These are phyloP conservation scores for Stellera chamaejasme DNA, from an alignment of 345 rosid species.

Conservation along the genomic window DNA sequence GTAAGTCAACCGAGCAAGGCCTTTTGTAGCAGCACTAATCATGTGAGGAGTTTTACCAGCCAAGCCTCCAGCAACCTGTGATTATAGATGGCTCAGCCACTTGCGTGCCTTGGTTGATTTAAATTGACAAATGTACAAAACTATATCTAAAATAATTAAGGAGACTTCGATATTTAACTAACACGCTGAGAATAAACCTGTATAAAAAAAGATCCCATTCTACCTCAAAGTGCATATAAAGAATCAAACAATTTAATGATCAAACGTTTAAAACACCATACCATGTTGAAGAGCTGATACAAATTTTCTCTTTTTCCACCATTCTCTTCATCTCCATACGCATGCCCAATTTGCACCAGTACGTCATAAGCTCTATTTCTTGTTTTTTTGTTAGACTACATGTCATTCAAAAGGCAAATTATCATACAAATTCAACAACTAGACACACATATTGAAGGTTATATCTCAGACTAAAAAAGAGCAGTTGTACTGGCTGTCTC, in stretches of 20 bases:
- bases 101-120: no score
- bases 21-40: slow-evolving; percentile 97
- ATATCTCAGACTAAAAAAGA: not conserved
- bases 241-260: no score
- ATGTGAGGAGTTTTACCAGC: slow-evolving; percentile 93
- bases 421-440: slow-evolving; percentile 3
- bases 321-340: slow-evolving; percentile 76
- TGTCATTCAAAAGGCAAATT: slow-evolving; percentile 3
- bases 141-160: no score
- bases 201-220: no score
- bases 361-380: slow-evolving; percentile 93
- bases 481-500: not conserved
- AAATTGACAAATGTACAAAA: no score
- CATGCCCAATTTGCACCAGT: slow-evolving; percentile 92
- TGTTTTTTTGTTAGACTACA: slow-evolving; percentile 81
- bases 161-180: no score
- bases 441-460: no score
- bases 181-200: no score
- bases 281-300: slow-evolving; percentile 76
- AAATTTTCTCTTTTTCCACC: slow-evolving; percentile 76
- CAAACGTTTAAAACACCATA: slow-evolving; percentile 9
- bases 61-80: slow-evolving; percentile 88
- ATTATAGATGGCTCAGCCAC: slow-evolving; percentile 7
- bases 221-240: no score
- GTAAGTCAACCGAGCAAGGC: slow-evolving; percentile 86